Conservation (phyloP, 1,139 yeast genomes). For the Geotrichum fermentans region DNA sequence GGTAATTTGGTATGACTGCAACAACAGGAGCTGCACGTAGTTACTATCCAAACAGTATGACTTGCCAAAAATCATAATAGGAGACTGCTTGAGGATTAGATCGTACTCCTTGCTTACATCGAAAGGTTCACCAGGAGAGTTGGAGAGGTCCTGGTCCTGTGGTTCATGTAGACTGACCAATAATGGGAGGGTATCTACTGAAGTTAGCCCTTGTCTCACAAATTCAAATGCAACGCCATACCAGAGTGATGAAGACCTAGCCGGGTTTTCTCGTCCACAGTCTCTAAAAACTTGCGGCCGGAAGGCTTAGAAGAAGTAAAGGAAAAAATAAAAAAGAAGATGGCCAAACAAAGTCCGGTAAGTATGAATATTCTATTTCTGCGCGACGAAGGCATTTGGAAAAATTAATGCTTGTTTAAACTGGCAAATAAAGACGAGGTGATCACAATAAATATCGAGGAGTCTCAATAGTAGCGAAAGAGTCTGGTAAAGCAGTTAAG, state of each 20-base stretch:
- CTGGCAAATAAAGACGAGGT: too few species aligned
- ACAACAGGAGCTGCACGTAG: conserved; percentile 60
- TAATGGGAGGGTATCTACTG: too few species aligned
- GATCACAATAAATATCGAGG: too few species aligned
- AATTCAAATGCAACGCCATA: too few species aligned
- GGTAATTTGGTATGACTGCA: conserved; percentile 58
- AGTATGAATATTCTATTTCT: too few species aligned
- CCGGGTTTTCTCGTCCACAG: conserved; percentile 2
- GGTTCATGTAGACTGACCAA: too few species aligned
- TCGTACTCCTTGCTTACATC: conserved; percentile 60
- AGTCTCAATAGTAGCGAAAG: too few species aligned
- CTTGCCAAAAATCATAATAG: conserved; percentile 47
- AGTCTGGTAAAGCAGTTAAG: too few species aligned
- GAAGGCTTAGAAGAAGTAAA: background rate
- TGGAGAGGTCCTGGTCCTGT: conserved; percentile 29
- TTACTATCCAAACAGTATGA: conserved; percentile 64
- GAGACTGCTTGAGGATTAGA: conserved; percentile 56
- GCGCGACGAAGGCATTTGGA: too few species aligned
- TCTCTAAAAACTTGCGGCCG: background rate
- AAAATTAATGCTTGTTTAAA: too few species aligned
- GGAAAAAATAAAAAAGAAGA: conserved; percentile 26
- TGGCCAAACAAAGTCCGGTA: conserved; percentile 28
- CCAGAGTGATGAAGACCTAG: too few species aligned
- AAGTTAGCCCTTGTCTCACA: too few species aligned
- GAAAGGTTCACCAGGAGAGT: conserved; percentile 39